phyloP scores from a whole-genome alignment of 768 basidiomycete species.

The Suillus ampliporus region DNA sequence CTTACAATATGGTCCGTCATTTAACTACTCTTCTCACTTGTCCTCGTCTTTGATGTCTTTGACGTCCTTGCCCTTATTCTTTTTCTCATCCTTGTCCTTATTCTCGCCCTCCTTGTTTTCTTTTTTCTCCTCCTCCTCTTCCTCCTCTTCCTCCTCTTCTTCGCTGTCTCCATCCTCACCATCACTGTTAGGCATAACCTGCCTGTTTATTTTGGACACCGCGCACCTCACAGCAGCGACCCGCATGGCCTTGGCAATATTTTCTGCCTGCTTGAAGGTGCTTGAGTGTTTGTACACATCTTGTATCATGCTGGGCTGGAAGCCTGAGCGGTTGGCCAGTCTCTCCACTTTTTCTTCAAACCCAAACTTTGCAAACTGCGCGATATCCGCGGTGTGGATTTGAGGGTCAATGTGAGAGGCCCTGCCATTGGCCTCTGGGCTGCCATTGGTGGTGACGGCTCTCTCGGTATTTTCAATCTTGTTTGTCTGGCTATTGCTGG shows the following conservation, averaged over 20 bases:
- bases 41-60: conserved; percentile 1
- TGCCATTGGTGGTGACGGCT: neutral
- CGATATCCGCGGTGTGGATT: neutral
- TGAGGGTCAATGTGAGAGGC: neutral
- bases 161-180: neutral
- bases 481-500: neutral
- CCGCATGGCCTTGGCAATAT: neutral
- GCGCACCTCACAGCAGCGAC: neutral
- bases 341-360: neutral
- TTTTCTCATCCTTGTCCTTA: too few relatives aligned
- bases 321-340: neutral
- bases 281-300: neutral
- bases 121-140: neutral
- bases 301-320: neutral
- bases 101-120: neutral
- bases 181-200: neutral
- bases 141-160: neutral
- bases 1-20: conserved; percentile 38
- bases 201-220: neutral
- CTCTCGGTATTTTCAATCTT: neutral
- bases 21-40: neutral
- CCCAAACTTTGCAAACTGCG: neutral
- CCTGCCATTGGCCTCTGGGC: neutral
- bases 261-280: neutral
- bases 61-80: neutral